Percentiles rank a stretch among this genome's conserved stretches.
Conservation (phyloP, 2,329 filamentous ascomycete species). For the Penicillium expansum region DNA sequence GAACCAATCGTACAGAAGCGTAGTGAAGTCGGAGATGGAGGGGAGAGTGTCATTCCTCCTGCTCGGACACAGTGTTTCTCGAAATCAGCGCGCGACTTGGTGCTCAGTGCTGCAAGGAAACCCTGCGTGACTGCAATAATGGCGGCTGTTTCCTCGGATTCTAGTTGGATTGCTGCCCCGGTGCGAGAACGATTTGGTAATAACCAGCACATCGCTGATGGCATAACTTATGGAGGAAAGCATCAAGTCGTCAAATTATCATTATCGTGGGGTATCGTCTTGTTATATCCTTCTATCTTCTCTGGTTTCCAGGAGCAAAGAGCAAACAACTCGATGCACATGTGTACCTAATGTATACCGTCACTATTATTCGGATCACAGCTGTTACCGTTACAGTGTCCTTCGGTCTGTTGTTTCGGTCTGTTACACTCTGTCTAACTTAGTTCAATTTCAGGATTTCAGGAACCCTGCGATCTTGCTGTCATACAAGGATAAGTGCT, state of each 20-base stretch:
- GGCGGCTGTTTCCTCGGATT: constrained; percentile 18
- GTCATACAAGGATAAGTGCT: neutral
- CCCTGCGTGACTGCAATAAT: constrained; percentile 31
- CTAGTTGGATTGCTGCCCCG: neutral
- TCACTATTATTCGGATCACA: neutral
- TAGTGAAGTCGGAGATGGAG: constrained; percentile 28
- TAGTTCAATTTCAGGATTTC: neutral
- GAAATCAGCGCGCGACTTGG: constrained; percentile 32
- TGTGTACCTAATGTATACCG: neutral
- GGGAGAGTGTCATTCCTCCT: constrained; percentile 37
- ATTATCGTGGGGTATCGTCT: neutral
- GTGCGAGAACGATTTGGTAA: neutral
- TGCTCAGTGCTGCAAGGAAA: constrained; percentile 32
- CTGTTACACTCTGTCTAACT: constrained; percentile 2
- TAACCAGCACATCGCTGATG: constrained; percentile 18
- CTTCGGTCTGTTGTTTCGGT: neutral
- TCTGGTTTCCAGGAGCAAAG: neutral
- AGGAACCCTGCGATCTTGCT: neutral
- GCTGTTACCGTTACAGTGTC: constrained; percentile 6
- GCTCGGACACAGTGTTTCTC: constrained; percentile 36
- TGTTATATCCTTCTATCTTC: neutral
- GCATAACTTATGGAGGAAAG: neutral
- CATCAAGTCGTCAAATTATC: neutral
- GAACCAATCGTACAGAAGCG: constrained; percentile 38
- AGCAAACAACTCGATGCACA: neutral